A percentile compares a stretch with the other conserved stretches of the same genome.
These are phyloP conservation scores for Aphanomyces cochlioides DNA, from an alignment of 352 stramenopile species.

Conservation along the genomic window DNA sequence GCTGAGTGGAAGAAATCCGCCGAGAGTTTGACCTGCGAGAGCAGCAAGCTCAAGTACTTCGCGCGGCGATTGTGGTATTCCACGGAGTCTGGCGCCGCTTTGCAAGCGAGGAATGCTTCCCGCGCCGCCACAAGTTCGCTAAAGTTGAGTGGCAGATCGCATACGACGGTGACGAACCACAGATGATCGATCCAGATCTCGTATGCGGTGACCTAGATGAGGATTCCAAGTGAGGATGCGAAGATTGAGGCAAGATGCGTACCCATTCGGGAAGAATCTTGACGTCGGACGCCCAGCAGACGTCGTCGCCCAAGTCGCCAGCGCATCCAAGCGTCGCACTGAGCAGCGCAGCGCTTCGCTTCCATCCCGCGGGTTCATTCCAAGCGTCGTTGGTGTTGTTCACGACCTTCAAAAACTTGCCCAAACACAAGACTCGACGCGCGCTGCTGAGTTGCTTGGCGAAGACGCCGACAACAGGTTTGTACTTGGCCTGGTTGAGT, in stretches of 20 bases:
- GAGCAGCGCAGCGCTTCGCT: conserved; percentile 16
- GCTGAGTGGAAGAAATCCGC: conserved; percentile 27
- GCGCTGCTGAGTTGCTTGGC: conserved; percentile 25
- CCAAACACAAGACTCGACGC: conserved; percentile 21
- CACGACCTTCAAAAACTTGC: conserved; percentile 22
- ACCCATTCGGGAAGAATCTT: conserved; percentile 7
- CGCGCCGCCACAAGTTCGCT: conserved; percentile 10
- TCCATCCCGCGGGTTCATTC: conserved; percentile 13
- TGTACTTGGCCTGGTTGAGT: conserved; percentile 29
- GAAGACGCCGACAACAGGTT: conserved; percentile 17
- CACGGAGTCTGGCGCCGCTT: neutral
- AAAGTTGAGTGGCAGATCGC: conserved; percentile 25
- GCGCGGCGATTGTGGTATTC: conserved; percentile 21
- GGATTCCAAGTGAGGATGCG: neutral
- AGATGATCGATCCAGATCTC: conserved; percentile 26
- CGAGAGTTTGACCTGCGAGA: conserved; percentile 19
- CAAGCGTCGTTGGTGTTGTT: conserved; percentile 14
- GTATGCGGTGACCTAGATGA: conserved; percentile 6
- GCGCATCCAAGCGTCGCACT: neutral
- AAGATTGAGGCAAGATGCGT: neutral
- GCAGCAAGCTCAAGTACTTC: neutral
- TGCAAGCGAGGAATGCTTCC: conserved; percentile 5
- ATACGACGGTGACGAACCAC: conserved; percentile 16
- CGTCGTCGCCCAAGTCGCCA: conserved; percentile 25
- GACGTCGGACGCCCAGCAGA: conserved; percentile 27